Percentiles rank a stretch among this genome's conserved stretches.
These are phyloP conservation scores for Vachellia pachyceras DNA, from an alignment of 306 rosid genomes.

Conservation along the genomic window DNA sequence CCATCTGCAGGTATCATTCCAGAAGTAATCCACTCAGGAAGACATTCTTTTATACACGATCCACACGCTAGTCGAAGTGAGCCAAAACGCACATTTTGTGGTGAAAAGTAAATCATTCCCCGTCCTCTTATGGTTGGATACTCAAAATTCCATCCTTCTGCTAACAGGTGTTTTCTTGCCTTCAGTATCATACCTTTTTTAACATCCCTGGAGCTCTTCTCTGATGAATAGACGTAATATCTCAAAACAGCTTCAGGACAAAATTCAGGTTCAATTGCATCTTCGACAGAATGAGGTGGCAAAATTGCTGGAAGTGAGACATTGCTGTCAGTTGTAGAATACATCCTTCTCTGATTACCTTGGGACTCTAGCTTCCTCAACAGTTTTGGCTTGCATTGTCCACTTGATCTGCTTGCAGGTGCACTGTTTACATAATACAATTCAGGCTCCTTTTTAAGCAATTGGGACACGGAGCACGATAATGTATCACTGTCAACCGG, in stretches of 20 bases:
- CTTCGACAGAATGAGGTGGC: constrained; percentile 19
- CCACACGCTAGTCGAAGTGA: constrained; percentile 59
- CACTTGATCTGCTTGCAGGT: constrained; percentile 35
- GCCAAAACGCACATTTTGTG: constrained; percentile 30
- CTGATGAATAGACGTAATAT: constrained; percentile 36
- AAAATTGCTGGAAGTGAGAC: constrained; percentile 34
- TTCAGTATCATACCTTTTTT: constrained; percentile 30
- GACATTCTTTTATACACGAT: constrained; percentile 40
- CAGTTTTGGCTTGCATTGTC: constrained; percentile 37
- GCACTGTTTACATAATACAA: constrained; percentile 24
- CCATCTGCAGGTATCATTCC: constrained; percentile 35
- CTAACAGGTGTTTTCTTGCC: constrained; percentile 54
- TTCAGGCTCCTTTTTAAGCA: constrained; percentile 45
- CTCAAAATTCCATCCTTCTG: constrained; percentile 56
- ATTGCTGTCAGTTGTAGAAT: constrained; percentile 16
- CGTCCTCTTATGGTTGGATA: constrained; percentile 38
- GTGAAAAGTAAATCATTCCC: constrained; percentile 52
- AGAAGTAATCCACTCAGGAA: constrained; percentile 29
- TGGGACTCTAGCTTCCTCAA: constrained; percentile 38
- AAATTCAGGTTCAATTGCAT: constrained; percentile 35
- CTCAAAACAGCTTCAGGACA: constrained; percentile 56
- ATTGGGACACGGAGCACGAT: constrained; percentile 37
- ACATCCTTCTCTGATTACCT: constrained; percentile 33
- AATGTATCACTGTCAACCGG: constrained; percentile 34
- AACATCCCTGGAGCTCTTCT: not conserved